Base-by-base conservation (phyloP, 768 basidiomycete genomes). In the Pisolithus albus region DNA sequence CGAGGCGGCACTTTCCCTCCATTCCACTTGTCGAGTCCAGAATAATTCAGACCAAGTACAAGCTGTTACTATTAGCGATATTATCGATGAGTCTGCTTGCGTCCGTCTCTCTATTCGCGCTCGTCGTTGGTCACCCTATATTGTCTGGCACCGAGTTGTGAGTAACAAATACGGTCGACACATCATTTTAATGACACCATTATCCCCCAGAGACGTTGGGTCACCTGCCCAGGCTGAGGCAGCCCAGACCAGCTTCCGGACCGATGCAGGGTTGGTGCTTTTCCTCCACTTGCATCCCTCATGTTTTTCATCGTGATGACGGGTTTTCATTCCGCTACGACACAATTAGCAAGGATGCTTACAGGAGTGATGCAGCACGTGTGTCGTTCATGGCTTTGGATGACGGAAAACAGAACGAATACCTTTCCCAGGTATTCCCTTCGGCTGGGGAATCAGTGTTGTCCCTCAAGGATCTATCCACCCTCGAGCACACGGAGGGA, bases 91-190 rank as follows among this genome's bases (percentile, higher is more conserved):
- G 64, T 51, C 57, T 75, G 36, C 61, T 76, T 47, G 69, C 65
- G 44, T 73, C 66, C 16, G 59, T 72, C 49, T 67, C 69, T 46
- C 63, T 76, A 30, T 63, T 74, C 52, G 73, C 68, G 66, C 70
- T 77, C 65, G 70, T 72, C 64, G 75, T 75, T 56, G 61, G 73
- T 61, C 73, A 64, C 55, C 75, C 75, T 24, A 57, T 75, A 51
- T 52, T 60, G 16, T 58, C 64, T 11, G 53, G 57, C 46, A 52
- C 64, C 32, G 55, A 61, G 26, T 48, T 62, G 71, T 70, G 55
- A 57, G 70, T 67, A 50, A 43, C n/a, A 19, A 41, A 13, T 21
- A 26, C 21, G 13, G 42, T 8, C 48, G 46, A 48, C 50, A n/a
- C 44, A 18, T 56, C 51, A 51, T 55, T 47, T 55, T 56, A 39